These are phyloP conservation scores for Colletotrichum cereale DNA, from an alignment of 2,329 filamentous ascomycete genomes.

Conservation along the genomic window DNA sequence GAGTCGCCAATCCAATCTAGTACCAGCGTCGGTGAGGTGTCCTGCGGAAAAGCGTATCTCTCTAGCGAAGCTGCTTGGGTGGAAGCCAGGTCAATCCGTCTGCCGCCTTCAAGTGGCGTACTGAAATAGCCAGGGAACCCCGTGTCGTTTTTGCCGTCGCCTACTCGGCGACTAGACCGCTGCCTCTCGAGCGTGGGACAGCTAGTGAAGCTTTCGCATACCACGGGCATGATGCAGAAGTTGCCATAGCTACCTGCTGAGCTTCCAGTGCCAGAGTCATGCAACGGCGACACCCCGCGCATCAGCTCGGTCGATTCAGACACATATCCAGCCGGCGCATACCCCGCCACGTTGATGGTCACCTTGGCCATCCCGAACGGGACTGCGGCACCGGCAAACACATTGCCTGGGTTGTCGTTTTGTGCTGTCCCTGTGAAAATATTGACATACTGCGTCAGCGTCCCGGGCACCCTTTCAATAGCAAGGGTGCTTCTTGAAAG, in stretches of 20 bases:
- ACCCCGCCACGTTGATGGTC: not conserved
- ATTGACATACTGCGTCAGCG: conserved; percentile 21
- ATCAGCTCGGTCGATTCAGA: conserved; percentile 5
- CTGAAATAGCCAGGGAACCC: conserved; percentile 26
- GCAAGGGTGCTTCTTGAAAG: not conserved
- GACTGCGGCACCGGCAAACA: conserved; percentile 17
- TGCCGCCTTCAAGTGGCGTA: not conserved
- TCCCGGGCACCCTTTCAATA: not conserved
- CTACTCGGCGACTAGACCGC: not conserved
- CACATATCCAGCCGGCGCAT: conserved; percentile 7
- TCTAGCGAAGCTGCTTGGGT: conserved; percentile 6
- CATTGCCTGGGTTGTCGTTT: conserved; percentile 9
- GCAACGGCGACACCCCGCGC: conserved; percentile 23
- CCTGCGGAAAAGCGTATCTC: conserved; percentile 16
- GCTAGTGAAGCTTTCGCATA: not conserved
- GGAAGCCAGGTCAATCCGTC: conserved; percentile 6
- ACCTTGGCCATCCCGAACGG: conserved; percentile 21
- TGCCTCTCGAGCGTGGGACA: conserved; percentile 7
- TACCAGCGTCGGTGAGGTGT: not conserved
- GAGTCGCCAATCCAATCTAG: conserved; percentile 15
- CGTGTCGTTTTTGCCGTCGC: conserved; percentile 9
- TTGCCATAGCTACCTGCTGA: conserved; percentile 26
- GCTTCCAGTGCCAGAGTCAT: conserved; percentile 24
- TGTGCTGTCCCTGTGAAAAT: conserved; percentile 18
- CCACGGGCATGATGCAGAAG: conserved; percentile 25